Conservation (phyloP, 2,329 filamentous ascomycete genomes). For the Leptographium wingfieldii region DNA sequence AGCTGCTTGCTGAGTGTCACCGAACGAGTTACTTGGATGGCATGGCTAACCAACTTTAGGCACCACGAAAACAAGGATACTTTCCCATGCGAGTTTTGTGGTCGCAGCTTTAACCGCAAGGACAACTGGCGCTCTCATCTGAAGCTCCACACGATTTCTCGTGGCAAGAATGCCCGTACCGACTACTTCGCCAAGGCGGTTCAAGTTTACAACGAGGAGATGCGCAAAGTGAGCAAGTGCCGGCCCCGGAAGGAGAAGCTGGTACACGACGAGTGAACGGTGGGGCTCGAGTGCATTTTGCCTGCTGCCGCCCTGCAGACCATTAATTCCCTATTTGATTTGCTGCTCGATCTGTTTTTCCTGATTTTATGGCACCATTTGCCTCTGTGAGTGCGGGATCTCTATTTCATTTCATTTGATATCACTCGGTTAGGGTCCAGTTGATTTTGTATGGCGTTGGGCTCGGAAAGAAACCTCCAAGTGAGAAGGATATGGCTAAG, state of each 20-base stretch:
- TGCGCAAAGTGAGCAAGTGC: slow-evolving; percentile 12
- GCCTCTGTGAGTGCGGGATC: background rate
- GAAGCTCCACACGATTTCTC: slow-evolving; percentile 21
- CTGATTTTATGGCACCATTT: background rate
- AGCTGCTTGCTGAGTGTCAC: slow-evolving; percentile 12
- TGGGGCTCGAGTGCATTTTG: too few species aligned
- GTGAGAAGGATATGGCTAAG: too few species aligned
- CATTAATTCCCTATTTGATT: background rate
- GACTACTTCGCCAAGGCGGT: slow-evolving; percentile 18
- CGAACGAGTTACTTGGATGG: background rate
- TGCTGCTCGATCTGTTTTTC: background rate
- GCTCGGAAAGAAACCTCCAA: too few species aligned
- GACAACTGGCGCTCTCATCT: slow-evolving; percentile 28
- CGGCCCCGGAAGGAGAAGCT: slow-evolving; percentile 9
- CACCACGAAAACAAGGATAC: slow-evolving; percentile 17
- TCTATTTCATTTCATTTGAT: background rate
- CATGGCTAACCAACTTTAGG: background rate
- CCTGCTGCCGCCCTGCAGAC: background rate
- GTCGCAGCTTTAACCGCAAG: slow-evolving; percentile 22
- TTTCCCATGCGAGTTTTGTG: slow-evolving; percentile 29
- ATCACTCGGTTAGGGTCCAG: background rate
- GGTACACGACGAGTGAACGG: background rate
- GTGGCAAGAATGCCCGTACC: slow-evolving; percentile 21
- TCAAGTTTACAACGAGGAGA: slow-evolving; percentile 13
- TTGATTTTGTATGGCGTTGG: background rate